Evolutionary conservation across 2,329 filamentous ascomycete genomes (phyloP).

Genomic region (Aspergillus quadrilineatus): DNA sequence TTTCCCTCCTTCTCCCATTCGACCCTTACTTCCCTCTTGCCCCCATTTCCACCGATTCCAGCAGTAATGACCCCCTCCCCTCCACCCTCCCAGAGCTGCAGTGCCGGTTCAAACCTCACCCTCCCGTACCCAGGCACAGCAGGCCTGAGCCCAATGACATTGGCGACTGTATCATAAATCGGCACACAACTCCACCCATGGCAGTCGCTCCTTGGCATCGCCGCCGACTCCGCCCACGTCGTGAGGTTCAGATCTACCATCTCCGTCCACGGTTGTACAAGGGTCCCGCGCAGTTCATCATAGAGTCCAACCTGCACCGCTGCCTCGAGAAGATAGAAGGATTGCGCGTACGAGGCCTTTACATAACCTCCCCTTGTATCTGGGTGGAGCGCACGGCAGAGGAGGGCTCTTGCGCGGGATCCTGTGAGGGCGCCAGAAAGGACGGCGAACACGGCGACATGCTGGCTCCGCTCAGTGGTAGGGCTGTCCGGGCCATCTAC

Average conservation of each 20-base stretch:
- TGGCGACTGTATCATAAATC: conserved; percentile 10
- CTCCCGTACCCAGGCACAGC: background rate
- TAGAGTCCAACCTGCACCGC: conserved; percentile 2
- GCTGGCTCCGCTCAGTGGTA: conserved; percentile 6
- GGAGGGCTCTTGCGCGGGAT: background rate
- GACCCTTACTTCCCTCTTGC: background rate
- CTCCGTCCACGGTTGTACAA: conserved; percentile 8
- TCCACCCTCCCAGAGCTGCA: background rate
- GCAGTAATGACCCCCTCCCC: conserved; percentile 1
- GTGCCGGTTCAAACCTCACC: conserved; percentile 5
- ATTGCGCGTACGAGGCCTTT: conserved; percentile 8
- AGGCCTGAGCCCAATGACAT: conserved; percentile 9
- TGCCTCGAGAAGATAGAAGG: conserved; percentile 12
- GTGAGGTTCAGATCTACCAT: conserved; percentile 10
- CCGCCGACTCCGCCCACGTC: conserved; percentile 12
- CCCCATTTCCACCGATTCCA: background rate
- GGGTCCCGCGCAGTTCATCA: background rate
- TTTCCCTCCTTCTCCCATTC: background rate
- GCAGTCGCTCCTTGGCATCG: conserved; percentile 13
- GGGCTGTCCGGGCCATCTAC: conserved; percentile 4
- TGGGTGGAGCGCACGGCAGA: background rate
- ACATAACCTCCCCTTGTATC: background rate
- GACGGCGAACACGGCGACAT: conserved; percentile 10
- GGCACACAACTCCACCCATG: conserved; percentile 15
- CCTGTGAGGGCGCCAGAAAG: background rate